Evolutionary conservation across 352 stramenopile species (phyloP), one percentile per base, ranked within the genome.

Genomic region (Phytophthora pluvialis): DNA sequence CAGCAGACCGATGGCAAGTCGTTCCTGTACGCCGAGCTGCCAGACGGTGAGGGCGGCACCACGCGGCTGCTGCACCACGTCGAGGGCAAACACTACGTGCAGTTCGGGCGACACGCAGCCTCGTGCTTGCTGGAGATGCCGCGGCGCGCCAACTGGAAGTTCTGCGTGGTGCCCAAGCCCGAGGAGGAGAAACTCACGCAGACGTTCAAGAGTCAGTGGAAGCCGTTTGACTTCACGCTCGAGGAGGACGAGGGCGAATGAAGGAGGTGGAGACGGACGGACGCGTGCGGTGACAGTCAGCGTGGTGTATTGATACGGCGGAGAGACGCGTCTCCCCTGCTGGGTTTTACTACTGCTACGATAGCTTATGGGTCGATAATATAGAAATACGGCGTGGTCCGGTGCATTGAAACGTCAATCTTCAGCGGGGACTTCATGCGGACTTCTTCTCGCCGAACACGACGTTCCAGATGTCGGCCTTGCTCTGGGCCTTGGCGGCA

Each of bases 11-110:
- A 76, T 4, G 77, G 64, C 47, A 80, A 78, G 53, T 66, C 80
- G 36, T 93, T 89, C 63, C 75, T 93, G 38, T 91, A 93, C 42
- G 78, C 74, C 0, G 82, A 91, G 42, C 53, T 93, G 16, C 82
- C 86, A 1, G 73, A 88, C 33, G 80, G 64, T 0, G 8, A 89
- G 0, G 75, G 78, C 5, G 42, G 60, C 39, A 60, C 50, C 0
- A 73, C 67, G 28, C 74, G 75, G 6, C 65, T 94, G 32, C 65
- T 93, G 29, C 76, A 93, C 51, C 63, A 79, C 25, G 84, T 93
- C 13, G 73, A 90, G 26, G 83, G 73, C 42, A 92, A 93, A 57
- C 84, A 94, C 49, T 91, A 92, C 73, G 86, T 94, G 64, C 83
- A 93, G 60, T 94, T 94, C 72, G 86, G 84, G 11, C 86, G 86